Percentiles rank a stretch among this genome's conserved stretches.
These are phyloP conservation scores for Steccherinum ochraceum DNA, from an alignment of 768 basidiomycete species.

Conservation along the genomic window DNA sequence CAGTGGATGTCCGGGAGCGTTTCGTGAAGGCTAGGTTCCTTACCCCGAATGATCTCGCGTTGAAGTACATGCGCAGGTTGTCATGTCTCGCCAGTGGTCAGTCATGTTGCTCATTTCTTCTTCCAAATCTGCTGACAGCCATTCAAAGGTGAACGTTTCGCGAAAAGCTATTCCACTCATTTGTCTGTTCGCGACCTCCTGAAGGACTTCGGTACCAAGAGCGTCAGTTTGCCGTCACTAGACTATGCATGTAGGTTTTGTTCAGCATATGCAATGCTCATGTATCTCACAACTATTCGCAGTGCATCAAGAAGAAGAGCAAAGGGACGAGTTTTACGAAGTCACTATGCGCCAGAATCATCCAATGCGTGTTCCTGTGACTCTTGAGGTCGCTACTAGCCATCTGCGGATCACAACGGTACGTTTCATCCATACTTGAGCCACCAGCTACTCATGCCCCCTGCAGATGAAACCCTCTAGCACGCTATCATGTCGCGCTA, in stretches of 20 bases:
- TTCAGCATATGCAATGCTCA: too few relatives aligned
- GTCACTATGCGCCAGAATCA: slow-evolving; percentile 63
- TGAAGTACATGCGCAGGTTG: slow-evolving; percentile 69
- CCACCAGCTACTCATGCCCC: not conserved
- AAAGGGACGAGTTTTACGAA: slow-evolving; percentile 44
- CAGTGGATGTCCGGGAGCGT: slow-evolving; percentile 59
- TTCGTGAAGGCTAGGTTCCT: slow-evolving; percentile 60
- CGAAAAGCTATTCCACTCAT: slow-evolving; percentile 42
- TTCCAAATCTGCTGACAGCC: not conserved
- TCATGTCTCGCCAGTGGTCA: slow-evolving; percentile 61
- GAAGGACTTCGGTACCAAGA: slow-evolving; percentile 35
- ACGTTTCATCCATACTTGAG: slow-evolving; percentile 19
- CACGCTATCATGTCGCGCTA: slow-evolving; percentile 63
- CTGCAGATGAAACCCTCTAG: slow-evolving; percentile 63
- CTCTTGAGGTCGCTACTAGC: slow-evolving; percentile 56
- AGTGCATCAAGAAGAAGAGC: slow-evolving; percentile 64
- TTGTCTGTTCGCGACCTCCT: slow-evolving; percentile 58
- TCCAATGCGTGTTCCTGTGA: slow-evolving; percentile 67
- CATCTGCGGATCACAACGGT: slow-evolving; percentile 78
- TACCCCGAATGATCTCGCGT: slow-evolving; percentile 65
- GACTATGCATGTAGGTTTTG: slow-evolving; percentile 53
- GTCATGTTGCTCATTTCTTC: slow-evolving; percentile 5
- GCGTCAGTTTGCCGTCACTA: slow-evolving; percentile 38
- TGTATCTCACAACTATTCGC: too few relatives aligned
- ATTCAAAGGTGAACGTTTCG: slow-evolving; percentile 7